Conservation (phyloP, 441 rosid species). For the Mallotus japonicus region DNA sequence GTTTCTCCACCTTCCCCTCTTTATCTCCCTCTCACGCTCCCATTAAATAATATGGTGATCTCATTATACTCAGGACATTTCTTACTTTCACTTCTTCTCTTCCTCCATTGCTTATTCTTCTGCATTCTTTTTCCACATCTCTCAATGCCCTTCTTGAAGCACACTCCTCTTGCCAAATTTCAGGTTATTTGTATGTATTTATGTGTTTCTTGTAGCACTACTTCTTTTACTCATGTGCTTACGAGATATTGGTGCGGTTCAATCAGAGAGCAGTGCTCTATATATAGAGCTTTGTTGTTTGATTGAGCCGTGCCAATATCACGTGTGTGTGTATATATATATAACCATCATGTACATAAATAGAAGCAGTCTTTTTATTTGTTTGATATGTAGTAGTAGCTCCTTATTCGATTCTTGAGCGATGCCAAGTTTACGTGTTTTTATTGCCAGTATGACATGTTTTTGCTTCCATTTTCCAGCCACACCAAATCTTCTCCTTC, state of each 20-base stretch:
- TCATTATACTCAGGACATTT: no score
- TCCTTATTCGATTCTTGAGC: neutral
- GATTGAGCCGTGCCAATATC: slow-evolving; percentile 99
- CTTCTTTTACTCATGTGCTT: neutral
- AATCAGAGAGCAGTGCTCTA: slow-evolving; percentile 49
- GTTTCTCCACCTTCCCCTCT: neutral
- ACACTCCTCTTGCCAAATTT: neutral
- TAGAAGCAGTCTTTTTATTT: no score
- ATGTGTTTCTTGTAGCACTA: no score
- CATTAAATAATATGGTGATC: slow-evolving; percentile 22
- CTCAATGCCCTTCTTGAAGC: neutral
- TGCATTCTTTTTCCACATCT: neutral
- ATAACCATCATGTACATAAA: no score
- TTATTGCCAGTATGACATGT: neutral
- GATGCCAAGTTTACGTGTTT: neutral
- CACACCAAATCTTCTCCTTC: no score
- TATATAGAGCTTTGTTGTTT: slow-evolving; percentile 45
- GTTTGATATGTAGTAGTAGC: no score
- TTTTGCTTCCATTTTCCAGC: neutral
- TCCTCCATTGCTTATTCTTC: neutral
- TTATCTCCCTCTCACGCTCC: neutral
- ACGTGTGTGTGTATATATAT: slow-evolving; percentile 35
- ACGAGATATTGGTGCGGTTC: slow-evolving; percentile 92
- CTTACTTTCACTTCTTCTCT: slow-evolving; percentile 1
- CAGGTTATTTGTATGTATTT: neutral